Evolutionary conservation across 164 flowering plant species (phyloP).

Genomic region (Kingdonia uniflora): DNA sequence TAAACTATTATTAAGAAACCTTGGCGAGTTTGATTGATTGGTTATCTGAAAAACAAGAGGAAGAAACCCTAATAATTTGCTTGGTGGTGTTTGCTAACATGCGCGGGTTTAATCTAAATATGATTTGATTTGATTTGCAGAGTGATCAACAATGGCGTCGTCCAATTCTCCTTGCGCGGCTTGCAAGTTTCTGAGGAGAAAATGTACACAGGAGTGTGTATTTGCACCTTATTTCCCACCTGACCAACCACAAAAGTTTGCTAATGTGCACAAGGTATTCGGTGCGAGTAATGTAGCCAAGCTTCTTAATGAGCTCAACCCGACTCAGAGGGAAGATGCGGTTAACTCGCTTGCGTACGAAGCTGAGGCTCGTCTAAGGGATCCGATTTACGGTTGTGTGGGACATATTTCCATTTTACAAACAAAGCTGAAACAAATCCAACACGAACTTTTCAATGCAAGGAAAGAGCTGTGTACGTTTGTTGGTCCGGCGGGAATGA

Average conservation of each 20-base stretch:
- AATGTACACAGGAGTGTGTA: constrained; percentile 23
- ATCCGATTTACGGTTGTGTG: constrained; percentile 26
- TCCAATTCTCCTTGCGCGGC: constrained; percentile 28
- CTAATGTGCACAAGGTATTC: constrained; percentile 24
- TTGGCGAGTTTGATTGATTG: too few relatives aligned
- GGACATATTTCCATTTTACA: constrained; percentile 16
- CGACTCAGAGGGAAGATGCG: constrained; percentile 20
- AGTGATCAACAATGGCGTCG: constrained; percentile 10
- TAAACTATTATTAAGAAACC: too few relatives aligned
- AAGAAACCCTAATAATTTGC: too few relatives aligned
- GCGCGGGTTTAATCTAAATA: too few relatives aligned
- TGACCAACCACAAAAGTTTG: constrained; percentile 20
- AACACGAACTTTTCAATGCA: constrained; percentile 12
- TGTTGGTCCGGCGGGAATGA: constrained; percentile 17
- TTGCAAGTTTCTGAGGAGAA: constrained; percentile 22
- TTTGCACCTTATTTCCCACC: constrained; percentile 28
- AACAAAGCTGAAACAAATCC: constrained; percentile 10
- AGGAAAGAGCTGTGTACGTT: constrained; percentile 14
- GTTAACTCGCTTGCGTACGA: constrained; percentile 23
- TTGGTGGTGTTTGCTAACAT: too few relatives aligned
- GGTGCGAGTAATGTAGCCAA: constrained; percentile 26
- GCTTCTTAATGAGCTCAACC: constrained; percentile 16
- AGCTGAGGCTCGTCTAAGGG: constrained; percentile 17
- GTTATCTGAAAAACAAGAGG: too few relatives aligned
- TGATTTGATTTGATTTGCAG: background rate